phyloP scores from a whole-genome alignment of 257 asterid species.

The Solanum sitiens region DNA sequence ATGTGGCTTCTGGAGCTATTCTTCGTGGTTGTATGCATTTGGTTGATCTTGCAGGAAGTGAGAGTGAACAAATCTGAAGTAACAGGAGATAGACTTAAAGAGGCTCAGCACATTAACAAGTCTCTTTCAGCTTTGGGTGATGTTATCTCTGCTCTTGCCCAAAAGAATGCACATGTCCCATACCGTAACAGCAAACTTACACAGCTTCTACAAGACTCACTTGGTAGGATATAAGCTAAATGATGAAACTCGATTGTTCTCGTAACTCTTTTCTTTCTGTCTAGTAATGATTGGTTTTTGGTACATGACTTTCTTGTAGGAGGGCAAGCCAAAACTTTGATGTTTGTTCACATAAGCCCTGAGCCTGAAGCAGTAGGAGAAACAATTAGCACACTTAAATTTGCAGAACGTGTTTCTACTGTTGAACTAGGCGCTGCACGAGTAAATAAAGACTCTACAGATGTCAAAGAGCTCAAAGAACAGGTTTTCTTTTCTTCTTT shows the following conservation, averaged over 20 bases:
- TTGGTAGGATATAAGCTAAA: slow-evolving; percentile 40
- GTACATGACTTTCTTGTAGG: slow-evolving; percentile 26
- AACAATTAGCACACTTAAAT: slow-evolving; percentile 89
- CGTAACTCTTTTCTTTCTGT: not conserved
- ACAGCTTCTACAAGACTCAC: slow-evolving; percentile 95
- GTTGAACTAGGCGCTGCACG: slow-evolving; percentile 99
- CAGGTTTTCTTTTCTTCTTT: slow-evolving; percentile 33
- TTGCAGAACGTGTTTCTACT: slow-evolving; percentile 96
- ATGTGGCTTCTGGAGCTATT: slow-evolving; percentile 61
- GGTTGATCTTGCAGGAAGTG: slow-evolving; percentile 98
- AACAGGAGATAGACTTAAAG: slow-evolving; percentile 90
- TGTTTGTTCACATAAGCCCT: slow-evolving; percentile 97
- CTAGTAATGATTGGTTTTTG: slow-evolving; percentile 1
- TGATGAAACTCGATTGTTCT: not conserved
- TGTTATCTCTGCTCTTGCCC: slow-evolving; percentile 91
- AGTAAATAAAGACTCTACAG: slow-evolving; percentile 71
- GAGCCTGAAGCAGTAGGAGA: slow-evolving; percentile 90
- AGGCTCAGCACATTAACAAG: slow-evolving; percentile 90
- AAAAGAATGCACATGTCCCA: slow-evolving; percentile 80
- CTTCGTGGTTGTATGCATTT: slow-evolving; percentile 99
- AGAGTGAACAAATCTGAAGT: slow-evolving; percentile 97
- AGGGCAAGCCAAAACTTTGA: slow-evolving; percentile 95
- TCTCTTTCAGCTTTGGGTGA: slow-evolving; percentile 98
- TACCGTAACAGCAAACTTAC: slow-evolving; percentile 96
- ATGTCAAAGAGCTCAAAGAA: slow-evolving; percentile 87